Conservation (phyloP, 2,329 filamentous ascomycete genomes). For the Zymoseptoria passerinii region DNA sequence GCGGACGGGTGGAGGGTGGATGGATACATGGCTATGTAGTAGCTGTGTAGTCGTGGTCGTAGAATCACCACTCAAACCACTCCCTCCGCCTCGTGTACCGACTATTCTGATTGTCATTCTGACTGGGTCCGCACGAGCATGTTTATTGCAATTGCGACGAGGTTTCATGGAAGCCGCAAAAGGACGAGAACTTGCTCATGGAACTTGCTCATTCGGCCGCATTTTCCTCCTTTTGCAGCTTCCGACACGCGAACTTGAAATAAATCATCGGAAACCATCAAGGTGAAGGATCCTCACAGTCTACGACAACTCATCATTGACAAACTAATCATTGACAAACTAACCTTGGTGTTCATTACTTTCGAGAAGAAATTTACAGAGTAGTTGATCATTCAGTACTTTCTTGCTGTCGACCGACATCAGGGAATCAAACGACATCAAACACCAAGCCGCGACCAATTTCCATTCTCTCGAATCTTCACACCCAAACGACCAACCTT, state of each 20-base stretch:
- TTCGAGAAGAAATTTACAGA: neutral
- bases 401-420: too few species aligned
- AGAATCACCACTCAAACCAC: neutral
- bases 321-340: conserved; percentile 5
- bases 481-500: too few species aligned
- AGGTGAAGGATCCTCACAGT: neutral
- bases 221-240: neutral
- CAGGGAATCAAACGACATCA: neutral
- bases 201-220: conserved; percentile 10
- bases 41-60: neutral
- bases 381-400: too few species aligned
- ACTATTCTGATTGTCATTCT: too few species aligned
- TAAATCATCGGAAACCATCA: conserved; percentile 4
- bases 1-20: neutral
- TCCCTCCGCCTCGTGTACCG: too few species aligned
- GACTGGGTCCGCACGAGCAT: neutral
- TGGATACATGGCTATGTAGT: neutral
- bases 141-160: neutral
- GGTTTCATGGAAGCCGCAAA: neutral
- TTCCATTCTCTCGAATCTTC: too few species aligned
- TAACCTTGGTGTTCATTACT: neutral
- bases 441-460: too few species aligned
- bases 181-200: conserved; percentile 5
- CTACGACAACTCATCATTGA: neutral
- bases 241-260: neutral